A percentile compares a stretch with the other conserved stretches of the same genome.
Conservation (phyloP, 2,329 filamentous ascomycete species). For the Penicillium sp. region DNA sequence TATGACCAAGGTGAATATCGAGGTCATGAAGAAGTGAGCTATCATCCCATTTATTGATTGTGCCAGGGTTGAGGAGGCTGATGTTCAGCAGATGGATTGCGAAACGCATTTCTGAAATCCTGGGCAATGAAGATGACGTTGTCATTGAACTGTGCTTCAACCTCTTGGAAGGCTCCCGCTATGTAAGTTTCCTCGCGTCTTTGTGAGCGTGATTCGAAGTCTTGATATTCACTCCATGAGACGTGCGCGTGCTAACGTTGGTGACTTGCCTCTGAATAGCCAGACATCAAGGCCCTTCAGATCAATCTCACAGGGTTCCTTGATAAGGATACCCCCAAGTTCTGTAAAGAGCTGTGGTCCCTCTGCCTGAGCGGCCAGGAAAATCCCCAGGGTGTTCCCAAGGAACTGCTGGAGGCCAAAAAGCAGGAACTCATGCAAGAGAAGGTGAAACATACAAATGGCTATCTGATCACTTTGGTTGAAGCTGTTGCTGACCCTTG, state of each 20-base stretch:
- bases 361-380: constrained; percentile 86
- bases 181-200: constrained; percentile 58
- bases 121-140: constrained; percentile 93
- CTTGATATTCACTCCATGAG: neutral
- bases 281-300: constrained; percentile 92
- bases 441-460: constrained; percentile 62
- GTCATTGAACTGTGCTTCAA: constrained; percentile 82
- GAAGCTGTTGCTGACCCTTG: constrained; percentile 13
- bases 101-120: constrained; percentile 78
- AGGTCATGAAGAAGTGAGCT: constrained; percentile 93
- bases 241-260: constrained; percentile 22
- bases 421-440: constrained; percentile 93
- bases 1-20: constrained; percentile 94
- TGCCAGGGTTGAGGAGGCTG: constrained; percentile 3
- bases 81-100: constrained; percentile 77
- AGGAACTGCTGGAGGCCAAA: constrained; percentile 93
- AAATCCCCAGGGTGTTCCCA: constrained; percentile 86
- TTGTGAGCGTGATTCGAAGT: neutral
- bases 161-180: constrained; percentile 70
- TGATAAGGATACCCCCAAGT: constrained; percentile 83
- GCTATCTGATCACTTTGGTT: no score
- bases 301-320: constrained; percentile 94
- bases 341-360: constrained; percentile 94
- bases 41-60: constrained; percentile 13
- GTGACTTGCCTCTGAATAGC: constrained; percentile 55